phyloP scores from a whole-genome alignment of 495 filamentous ascomycete species.

The Podospora bellae-mahoneyi region DNA sequence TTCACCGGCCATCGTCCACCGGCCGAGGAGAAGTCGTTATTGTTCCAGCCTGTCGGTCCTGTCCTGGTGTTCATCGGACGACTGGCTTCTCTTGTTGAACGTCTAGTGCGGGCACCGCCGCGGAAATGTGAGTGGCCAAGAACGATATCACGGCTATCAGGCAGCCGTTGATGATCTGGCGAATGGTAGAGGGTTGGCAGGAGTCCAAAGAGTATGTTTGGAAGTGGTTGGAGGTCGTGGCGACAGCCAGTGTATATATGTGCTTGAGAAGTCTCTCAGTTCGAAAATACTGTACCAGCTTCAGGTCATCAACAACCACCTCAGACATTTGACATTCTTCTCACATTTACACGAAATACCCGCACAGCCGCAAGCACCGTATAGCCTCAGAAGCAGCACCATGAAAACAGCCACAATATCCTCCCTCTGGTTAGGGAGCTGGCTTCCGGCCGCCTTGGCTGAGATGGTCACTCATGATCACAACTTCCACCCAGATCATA shows the following conservation, averaged over 20 bases:
- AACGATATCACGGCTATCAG: not conserved
- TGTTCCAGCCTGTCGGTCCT: not conserved
- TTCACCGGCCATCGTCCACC: not conserved
- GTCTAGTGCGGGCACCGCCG: not conserved
- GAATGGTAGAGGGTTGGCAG: not conserved
- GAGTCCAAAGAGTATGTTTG: not conserved
- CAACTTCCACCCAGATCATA: constrained; percentile 48
- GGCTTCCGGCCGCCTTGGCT: constrained; percentile 11
- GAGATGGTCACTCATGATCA: constrained; percentile 32
- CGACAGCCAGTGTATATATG: not conserved
- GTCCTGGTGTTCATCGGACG: not conserved
- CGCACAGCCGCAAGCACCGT: not conserved
- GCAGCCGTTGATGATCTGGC: not conserved
- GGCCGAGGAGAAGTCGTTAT: not conserved
- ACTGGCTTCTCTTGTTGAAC: not conserved
- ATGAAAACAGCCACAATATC: constrained; percentile 12
- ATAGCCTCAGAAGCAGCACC: not conserved
- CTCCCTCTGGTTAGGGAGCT: constrained; percentile 9
- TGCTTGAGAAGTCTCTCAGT: not conserved
- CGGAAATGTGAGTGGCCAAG: not conserved
- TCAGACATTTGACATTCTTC: not conserved
- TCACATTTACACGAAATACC: not conserved
- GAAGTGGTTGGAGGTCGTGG: not conserved
- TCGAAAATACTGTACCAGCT: not conserved
- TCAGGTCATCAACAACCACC: not conserved